Evolutionary conservation across 2,329 filamentous ascomycete genomes (phyloP).

Genomic region (Albophoma yamanashiensis): DNA sequence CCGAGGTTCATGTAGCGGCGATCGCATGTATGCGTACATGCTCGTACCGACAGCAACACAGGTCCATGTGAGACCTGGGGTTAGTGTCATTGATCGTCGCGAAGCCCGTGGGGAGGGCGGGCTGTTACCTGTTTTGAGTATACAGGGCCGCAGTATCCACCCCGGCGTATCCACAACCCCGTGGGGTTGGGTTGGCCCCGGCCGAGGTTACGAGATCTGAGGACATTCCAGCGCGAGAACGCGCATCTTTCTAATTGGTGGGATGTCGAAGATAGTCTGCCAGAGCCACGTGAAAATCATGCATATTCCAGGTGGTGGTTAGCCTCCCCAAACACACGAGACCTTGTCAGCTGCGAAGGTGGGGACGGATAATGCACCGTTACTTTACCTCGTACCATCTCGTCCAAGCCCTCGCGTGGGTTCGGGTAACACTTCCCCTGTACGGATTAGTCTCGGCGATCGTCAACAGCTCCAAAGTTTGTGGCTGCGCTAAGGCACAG

Average conservation of each 20-base stretch:
- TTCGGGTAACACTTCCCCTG: background rate
- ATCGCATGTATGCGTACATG: background rate
- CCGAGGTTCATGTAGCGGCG: background rate
- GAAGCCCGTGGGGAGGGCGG: background rate
- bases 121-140: background rate
- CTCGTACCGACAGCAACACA: background rate
- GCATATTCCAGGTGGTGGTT: background rate
- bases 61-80: background rate
- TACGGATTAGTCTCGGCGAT: background rate
- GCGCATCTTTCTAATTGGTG: background rate
- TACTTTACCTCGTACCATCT: background rate
- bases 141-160: background rate
- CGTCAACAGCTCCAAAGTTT: background rate
- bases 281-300: background rate
- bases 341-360: background rate
- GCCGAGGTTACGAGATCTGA: background rate
- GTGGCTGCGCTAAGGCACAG: background rate
- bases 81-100: background rate
- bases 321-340: background rate
- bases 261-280: background rate
- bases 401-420: background rate
- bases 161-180: background rate
- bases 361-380: background rate
- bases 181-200: background rate
- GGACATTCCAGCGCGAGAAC: background rate